These are phyloP conservation scores for Apiospora koreana DNA, from an alignment of 2,329 filamentous ascomycete genomes.

Conservation along the genomic window DNA sequence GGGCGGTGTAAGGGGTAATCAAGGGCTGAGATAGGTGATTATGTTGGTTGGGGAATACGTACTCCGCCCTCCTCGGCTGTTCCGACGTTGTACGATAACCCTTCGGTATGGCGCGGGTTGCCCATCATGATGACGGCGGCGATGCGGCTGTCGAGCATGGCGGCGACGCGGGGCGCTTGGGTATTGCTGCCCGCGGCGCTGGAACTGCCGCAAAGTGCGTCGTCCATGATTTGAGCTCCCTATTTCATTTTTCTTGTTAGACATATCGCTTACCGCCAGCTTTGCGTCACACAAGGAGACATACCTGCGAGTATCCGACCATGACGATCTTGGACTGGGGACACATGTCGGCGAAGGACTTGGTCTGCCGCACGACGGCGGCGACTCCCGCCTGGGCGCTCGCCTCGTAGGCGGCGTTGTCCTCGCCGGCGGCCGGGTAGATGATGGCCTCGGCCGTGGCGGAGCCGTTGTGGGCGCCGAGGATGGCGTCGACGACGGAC, in stretches of 20 bases:
- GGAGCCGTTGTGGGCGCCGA: constrained; percentile 38
- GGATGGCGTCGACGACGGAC: constrained; percentile 46
- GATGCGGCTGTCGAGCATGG: constrained; percentile 49
- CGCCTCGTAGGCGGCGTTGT: constrained; percentile 44
- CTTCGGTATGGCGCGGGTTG: constrained; percentile 53
- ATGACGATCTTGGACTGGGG: constrained; percentile 56
- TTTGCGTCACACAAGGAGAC: constrained; percentile 16
- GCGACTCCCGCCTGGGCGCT: constrained; percentile 53
- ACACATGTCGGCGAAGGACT: constrained; percentile 52
- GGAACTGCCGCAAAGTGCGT: constrained; percentile 60
- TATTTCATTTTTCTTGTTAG: constrained; percentile 24
- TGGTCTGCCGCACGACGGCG: constrained; percentile 49
- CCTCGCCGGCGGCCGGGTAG: constrained; percentile 58
- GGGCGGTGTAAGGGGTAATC: no score
- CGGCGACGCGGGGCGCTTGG: constrained; percentile 41
- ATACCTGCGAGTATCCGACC: constrained; percentile 62
- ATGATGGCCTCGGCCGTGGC: constrained; percentile 47
- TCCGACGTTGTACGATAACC: constrained; percentile 58
- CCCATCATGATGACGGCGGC: constrained; percentile 63
- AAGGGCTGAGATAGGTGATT: no score
- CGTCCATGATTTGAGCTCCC: constrained; percentile 64
- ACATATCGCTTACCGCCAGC: not conserved
- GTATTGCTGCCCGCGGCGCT: constrained; percentile 51
- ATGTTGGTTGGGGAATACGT: constrained; percentile 37
- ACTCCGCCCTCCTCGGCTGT: constrained; percentile 57